phyloP scores from a whole-genome alignment of 1,284 basidiomycete species.

The Takashimella tepidaria region DNA sequence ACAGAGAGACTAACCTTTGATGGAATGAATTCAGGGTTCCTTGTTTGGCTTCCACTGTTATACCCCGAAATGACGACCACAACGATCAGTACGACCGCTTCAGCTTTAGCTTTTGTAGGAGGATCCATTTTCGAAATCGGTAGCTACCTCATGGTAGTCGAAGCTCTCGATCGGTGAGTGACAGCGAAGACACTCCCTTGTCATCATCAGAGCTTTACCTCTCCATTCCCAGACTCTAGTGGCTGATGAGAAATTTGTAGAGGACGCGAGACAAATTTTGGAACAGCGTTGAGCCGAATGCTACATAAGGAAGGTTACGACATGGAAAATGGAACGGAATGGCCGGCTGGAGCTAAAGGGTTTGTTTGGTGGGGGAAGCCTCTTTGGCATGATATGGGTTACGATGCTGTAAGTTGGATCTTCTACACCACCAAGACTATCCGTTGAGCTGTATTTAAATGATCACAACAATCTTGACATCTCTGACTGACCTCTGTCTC shows the following conservation, averaged over 20 bases:
- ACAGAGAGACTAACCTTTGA: background rate
- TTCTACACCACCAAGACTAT: background rate
- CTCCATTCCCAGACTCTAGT: slow-evolving; percentile 2
- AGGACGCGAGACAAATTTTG: slow-evolving; percentile 34
- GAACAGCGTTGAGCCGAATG: slow-evolving; percentile 25
- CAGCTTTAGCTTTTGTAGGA: slow-evolving; percentile 52
- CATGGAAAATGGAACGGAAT: slow-evolving; percentile 1
- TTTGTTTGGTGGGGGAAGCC: slow-evolving; percentile 46
- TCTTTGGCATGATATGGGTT: slow-evolving; percentile 56
- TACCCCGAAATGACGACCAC: slow-evolving; percentile 32
- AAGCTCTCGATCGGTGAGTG: slow-evolving; percentile 50
- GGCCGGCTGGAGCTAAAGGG: slow-evolving; percentile 10
- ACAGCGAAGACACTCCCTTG: no score
- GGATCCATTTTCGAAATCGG: slow-evolving; percentile 57
- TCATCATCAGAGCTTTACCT: background rate
- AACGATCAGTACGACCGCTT: slow-evolving; percentile 36
- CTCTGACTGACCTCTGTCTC: no score
- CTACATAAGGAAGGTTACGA: slow-evolving; percentile 16
- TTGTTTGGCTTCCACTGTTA: slow-evolving; percentile 54
- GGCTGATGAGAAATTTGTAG: slow-evolving; percentile 17
- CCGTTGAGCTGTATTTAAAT: background rate
- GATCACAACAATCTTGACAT: no score
- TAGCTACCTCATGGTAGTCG: slow-evolving; percentile 51
- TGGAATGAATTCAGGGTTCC: slow-evolving; percentile 44
- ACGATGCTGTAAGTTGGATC: slow-evolving; percentile 46